Evolutionary conservation across 176 grass and related monocot genomes (phyloP).

Genomic region (Zea mays): Zm-B73-REFERENCE-NAM-5.0 NC_050098.1:161094501-161095000

Average conservation of each 20-base stretch:
- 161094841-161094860: no score
- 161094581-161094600: slow-evolving; percentile 16
- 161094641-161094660: background rate
- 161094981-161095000: no score
- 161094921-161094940: background rate
- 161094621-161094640: background rate
- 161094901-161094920: background rate
- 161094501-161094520: background rate
- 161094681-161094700: slow-evolving; percentile 16
- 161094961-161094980: no score
- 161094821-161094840: background rate
- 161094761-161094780: background rate
- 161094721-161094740: slow-evolving; percentile 31
- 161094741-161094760: background rate
- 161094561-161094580: slow-evolving; percentile 2
- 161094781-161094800: no score
- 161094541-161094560: slow-evolving; percentile 18
- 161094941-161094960: background rate
- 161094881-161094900: background rate
- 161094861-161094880: no score
- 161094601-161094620: background rate
- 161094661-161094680: background rate
- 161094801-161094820: no score
- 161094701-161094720: background rate
- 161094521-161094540: slow-evolving; percentile 19